A percentile compares a stretch with the other conserved stretches of the same genome.
Conservation (phyloP, 208 protist species). For the Leishmania arabica region DNA sequence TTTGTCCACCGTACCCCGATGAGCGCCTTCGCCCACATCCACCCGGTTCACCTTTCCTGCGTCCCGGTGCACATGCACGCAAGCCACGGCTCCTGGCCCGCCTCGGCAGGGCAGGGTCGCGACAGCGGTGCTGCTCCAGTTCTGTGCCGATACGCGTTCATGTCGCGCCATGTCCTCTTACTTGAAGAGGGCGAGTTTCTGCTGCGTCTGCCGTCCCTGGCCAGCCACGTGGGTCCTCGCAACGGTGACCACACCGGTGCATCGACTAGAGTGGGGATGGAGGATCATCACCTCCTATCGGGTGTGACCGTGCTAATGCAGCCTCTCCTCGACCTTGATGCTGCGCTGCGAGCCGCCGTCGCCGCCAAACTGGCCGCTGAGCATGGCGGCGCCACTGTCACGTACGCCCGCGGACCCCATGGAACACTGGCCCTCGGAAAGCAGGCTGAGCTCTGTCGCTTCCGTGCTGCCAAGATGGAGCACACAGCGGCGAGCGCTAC, state of each 20-base stretch:
- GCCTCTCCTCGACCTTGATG: slow-evolving; percentile 23
- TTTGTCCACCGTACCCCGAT: slow-evolving; percentile 35
- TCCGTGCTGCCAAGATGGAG: slow-evolving; percentile 25
- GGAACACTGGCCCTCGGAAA: slow-evolving; percentile 31
- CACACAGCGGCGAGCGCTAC: not conserved
- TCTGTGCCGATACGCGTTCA: slow-evolving; percentile 14
- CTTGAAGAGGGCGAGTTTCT: slow-evolving; percentile 43
- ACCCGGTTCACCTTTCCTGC: slow-evolving; percentile 22
- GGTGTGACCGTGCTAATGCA: slow-evolving; percentile 21
- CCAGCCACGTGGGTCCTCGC: not conserved
- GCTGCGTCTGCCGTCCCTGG: slow-evolving; percentile 12
- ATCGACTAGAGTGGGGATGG: not conserved
- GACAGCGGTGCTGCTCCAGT: not conserved
- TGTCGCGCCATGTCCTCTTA: slow-evolving; percentile 24
- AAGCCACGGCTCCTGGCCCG: slow-evolving; percentile 3
- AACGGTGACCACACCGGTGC: not conserved
- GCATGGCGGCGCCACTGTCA: not conserved
- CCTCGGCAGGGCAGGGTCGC: not conserved
- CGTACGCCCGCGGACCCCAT: not conserved
- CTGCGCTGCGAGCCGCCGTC: not conserved
- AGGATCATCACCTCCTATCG: slow-evolving; percentile 23
- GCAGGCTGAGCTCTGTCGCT: slow-evolving; percentile 39
- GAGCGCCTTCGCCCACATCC: slow-evolving; percentile 26
- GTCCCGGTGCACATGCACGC: slow-evolving; percentile 19
- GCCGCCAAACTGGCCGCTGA: not conserved